Evolutionary conservation across 176 grass and related monocot genomes (phyloP).

Genomic region (Rhynchospora pubera): DNA sequence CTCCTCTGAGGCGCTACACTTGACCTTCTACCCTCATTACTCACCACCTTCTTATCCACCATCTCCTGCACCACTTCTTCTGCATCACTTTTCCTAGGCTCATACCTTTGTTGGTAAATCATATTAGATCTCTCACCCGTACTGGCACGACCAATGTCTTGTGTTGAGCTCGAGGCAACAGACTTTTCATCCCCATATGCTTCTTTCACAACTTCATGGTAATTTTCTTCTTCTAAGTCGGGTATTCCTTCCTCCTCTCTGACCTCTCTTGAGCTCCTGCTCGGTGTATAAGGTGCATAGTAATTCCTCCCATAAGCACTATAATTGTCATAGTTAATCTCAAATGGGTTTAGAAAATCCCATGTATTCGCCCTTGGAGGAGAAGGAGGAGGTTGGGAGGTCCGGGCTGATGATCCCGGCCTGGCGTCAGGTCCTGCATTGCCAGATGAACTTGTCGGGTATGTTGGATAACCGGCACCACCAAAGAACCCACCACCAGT

Average conservation of each 20-base stretch:
- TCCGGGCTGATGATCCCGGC: background rate
- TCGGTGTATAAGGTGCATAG: slow-evolving; percentile 44
- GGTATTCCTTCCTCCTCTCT: slow-evolving; percentile 96
- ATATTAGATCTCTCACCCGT: background rate
- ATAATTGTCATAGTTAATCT: slow-evolving; percentile 42
- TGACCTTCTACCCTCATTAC: slow-evolving; percentile 18
- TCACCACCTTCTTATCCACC: slow-evolving; percentile 44
- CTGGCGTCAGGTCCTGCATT: background rate
- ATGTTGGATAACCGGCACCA: background rate
- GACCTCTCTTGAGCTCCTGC: slow-evolving; percentile 77
- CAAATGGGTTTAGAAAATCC: slow-evolving; percentile 83
- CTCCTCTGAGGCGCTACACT: slow-evolving; percentile 2
- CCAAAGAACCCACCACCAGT: background rate
- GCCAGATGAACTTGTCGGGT: background rate
- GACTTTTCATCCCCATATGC: slow-evolving; percentile 23
- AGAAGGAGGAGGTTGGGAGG: slow-evolving; percentile 35
- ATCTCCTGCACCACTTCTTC: slow-evolving; percentile 9
- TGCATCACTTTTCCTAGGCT: slow-evolving; percentile 1
- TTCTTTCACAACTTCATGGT: slow-evolving; percentile 42
- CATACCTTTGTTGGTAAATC: background rate
- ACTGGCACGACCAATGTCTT: background rate
- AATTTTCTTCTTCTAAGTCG: slow-evolving; percentile 62
- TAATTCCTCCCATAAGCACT: slow-evolving; percentile 18
- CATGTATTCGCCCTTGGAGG: slow-evolving; percentile 62
- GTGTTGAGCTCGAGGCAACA: background rate